Percentiles rank a stretch among this genome's conserved stretches.
Evolutionary conservation across 1,284 basidiomycete species (phyloP).

Genomic region (Malassezia globosa): DNA sequence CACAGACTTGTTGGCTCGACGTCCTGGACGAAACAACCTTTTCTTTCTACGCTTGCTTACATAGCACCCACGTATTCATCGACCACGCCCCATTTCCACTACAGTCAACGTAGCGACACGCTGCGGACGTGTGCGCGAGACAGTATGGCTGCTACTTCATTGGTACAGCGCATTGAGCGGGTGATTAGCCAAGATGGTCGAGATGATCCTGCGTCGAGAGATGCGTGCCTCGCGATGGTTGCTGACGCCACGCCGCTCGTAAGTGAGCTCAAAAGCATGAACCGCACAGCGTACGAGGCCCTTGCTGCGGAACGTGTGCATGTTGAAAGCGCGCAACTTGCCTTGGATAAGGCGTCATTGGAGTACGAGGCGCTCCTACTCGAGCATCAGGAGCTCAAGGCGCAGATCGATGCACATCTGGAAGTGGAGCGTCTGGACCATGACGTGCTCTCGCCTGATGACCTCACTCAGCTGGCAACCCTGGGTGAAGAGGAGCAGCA

Average conservation of each 20-base stretch:
- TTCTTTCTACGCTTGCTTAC: too few species aligned
- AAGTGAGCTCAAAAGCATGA: constrained; percentile 2
- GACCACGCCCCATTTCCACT: too few species aligned
- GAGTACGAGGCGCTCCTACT: constrained; percentile 1
- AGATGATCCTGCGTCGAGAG: not conserved
- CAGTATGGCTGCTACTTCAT: too few species aligned
- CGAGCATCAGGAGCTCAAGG: constrained; percentile 10
- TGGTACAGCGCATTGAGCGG: too few species aligned
- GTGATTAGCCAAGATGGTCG: not conserved
- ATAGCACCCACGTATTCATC: too few species aligned
- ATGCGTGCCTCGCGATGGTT: not conserved
- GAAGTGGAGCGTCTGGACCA: constrained; percentile 10
- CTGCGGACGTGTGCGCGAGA: not conserved
- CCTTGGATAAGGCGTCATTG: not conserved
- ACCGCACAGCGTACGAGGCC: constrained; percentile 8
- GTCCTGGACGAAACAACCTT: too few species aligned
- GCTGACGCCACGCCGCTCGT: not conserved
- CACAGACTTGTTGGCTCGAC: too few species aligned
- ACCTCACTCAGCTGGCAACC: not conserved
- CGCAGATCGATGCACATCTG: constrained; percentile 6
- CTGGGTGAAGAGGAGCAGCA: not conserved
- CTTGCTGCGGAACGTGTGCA: not conserved
- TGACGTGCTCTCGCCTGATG: constrained; percentile 6
- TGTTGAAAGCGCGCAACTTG: not conserved
- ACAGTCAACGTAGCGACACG: too few species aligned